Evolutionary conservation across 371 early-diverging fungal species (phyloP).

Genomic region (Mortierella sp.): DNA sequence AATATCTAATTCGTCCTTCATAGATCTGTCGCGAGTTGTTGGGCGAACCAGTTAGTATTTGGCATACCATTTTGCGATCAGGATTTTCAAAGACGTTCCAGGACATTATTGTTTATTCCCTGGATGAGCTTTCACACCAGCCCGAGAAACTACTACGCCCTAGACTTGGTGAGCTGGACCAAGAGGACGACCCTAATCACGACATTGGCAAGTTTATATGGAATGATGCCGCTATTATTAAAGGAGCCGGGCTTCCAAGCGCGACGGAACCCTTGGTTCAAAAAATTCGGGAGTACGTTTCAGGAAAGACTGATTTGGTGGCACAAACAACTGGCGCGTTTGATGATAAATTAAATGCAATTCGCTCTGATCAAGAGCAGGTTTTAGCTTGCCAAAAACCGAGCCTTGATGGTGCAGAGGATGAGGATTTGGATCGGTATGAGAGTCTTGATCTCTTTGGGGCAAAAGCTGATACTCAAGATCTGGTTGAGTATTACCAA

Average conservation of each 20-base stretch:
- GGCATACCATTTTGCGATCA: constrained; percentile 58
- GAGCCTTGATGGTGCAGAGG: constrained; percentile 12
- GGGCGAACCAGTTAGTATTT: constrained; percentile 54
- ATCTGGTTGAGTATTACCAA: constrained; percentile 39
- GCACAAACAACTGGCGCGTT: constrained; percentile 24
- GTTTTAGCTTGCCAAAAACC: constrained; percentile 16
- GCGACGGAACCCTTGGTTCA: constrained; percentile 44
- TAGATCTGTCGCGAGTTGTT: constrained; percentile 41
- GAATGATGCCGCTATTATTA: constrained; percentile 21
- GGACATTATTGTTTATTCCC: constrained; percentile 49
- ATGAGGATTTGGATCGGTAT: constrained; percentile 18
- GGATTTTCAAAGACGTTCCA: constrained; percentile 58
- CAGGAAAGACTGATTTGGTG: constrained; percentile 49
- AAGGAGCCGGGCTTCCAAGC: constrained; percentile 21
- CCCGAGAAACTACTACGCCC: constrained; percentile 57
- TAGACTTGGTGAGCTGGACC: constrained; percentile 47
- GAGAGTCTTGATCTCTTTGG: constrained; percentile 37
- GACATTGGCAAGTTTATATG: constrained; percentile 48
- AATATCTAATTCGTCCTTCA: background rate
- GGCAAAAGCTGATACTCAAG: constrained; percentile 21
- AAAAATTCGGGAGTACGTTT: constrained; percentile 41
- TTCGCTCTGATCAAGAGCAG: constrained; percentile 41
- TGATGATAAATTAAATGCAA: constrained; percentile 24
- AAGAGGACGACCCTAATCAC: constrained; percentile 32
- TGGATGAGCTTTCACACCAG: constrained; percentile 56